Conservation (phyloP, 768 basidiomycete species). For the Pulveroboletus ravenelii region DNA sequence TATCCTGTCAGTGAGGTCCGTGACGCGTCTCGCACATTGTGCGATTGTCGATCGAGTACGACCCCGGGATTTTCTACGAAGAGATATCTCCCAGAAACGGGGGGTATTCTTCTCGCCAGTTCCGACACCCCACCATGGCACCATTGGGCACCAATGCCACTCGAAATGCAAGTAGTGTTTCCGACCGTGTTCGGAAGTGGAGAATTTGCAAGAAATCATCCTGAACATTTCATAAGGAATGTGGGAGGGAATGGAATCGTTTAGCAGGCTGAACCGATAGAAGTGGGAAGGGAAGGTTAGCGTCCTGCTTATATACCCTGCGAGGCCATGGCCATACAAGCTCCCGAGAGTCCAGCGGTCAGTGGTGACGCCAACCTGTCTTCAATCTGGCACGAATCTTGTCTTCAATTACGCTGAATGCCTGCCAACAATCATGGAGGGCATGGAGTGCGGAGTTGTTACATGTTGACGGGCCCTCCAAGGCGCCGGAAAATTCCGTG, state of each 20-base stretch:
- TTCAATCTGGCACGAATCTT: no score
- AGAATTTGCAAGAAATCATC: no score
- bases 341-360: background rate
- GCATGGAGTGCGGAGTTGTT: background rate
- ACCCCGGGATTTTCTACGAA: background rate
- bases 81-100: background rate
- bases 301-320: background rate
- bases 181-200: no score
- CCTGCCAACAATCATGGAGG: background rate
- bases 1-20: conserved; percentile 16
- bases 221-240: background rate
- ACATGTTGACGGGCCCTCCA: background rate
- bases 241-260: background rate
- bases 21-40: background rate
- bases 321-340: no score
- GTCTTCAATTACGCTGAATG: background rate
- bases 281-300: background rate
- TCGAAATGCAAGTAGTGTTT: no score
- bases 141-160: background rate
- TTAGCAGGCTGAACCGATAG: background rate
- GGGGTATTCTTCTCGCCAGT: background rate
- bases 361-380: background rate
- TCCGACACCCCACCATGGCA: background rate
- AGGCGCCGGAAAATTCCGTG: background rate
- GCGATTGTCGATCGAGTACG: background rate